Evolutionary conservation across 1,284 basidiomycete genomes (phyloP).

Genomic region (Tetrapyrgos nigripes): DNA sequence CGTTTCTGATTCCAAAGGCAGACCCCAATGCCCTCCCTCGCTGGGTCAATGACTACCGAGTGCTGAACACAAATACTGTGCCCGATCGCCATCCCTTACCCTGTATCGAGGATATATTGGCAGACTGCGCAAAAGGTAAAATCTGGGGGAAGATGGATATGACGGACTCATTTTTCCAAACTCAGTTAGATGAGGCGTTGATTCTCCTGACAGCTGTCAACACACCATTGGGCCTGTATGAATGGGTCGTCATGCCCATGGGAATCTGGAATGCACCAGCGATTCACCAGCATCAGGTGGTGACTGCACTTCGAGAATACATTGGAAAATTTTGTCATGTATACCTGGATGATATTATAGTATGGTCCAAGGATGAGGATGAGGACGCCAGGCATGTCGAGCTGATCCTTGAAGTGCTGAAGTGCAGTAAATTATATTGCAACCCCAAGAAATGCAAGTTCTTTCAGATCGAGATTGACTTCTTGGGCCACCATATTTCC

Average conservation of each 20-base stretch:
- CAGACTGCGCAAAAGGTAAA: too few relatives aligned
- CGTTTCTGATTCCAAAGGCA: conserved; percentile 39
- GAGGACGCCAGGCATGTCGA: conserved; percentile 39
- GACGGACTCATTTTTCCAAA: too few relatives aligned
- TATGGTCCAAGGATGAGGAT: too few relatives aligned
- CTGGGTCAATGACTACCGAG: conserved; percentile 43
- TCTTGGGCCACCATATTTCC: too few relatives aligned
- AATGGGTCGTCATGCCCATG: too few relatives aligned
- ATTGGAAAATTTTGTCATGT: conserved; percentile 21
- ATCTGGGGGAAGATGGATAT: too few relatives aligned
- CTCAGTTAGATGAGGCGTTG: conserved; percentile 37
- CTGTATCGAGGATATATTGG: too few relatives aligned
- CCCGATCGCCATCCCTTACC: too few relatives aligned
- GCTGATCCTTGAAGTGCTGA: conserved; percentile 27
- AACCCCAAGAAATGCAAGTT: conserved; percentile 31
- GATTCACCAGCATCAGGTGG: conserved; percentile 37
- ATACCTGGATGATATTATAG: conserved; percentile 37
- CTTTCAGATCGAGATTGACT: too few relatives aligned
- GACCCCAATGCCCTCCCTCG: conserved; percentile 36
- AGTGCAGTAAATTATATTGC: conserved; percentile 28
- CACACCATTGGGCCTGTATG: conserved; percentile 38
- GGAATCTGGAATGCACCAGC: too few relatives aligned
- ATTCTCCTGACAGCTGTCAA: conserved; percentile 33
- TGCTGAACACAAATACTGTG: too few relatives aligned
- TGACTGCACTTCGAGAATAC: conserved; percentile 26